phyloP scores from a whole-genome alignment of 2,329 filamentous ascomycete species.

The Pseudogymnoascus sp. region DNA sequence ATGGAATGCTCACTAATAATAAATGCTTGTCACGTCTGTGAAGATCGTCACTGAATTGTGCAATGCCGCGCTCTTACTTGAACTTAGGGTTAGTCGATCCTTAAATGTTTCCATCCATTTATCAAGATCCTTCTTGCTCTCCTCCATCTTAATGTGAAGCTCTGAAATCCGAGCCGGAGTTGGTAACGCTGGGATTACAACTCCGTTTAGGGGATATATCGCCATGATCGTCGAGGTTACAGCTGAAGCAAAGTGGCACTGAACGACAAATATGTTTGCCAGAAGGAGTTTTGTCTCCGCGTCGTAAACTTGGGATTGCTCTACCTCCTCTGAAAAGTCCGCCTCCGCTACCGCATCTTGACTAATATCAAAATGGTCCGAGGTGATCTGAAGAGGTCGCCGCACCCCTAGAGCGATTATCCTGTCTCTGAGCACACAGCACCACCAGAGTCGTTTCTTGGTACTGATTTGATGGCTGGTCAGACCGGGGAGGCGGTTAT shows the following conservation, averaged over 20 bases:
- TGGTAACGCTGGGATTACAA: not conserved
- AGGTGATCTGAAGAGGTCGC: not conserved
- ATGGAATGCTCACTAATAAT: not conserved
- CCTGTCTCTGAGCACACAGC: not conserved
- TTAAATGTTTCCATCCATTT: not conserved
- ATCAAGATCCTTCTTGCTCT: not conserved
- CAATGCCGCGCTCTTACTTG: not conserved
- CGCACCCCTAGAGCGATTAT: not conserved
- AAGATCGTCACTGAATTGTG: not conserved
- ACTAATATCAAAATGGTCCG: not conserved
- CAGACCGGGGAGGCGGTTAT: not conserved
- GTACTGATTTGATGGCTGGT: not conserved
- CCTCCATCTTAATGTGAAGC: not conserved
- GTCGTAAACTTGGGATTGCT: not conserved
- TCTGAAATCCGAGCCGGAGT: not conserved
- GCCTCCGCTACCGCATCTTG: not conserved
- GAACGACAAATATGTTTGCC: not conserved
- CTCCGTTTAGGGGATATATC: not conserved
- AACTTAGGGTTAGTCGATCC: not conserved
- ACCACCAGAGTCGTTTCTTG: not conserved
- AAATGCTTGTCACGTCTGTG: not conserved
- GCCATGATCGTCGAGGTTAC: not conserved
- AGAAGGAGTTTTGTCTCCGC: not conserved
- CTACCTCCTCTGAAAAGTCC: not conserved
- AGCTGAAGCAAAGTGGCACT: not conserved